These are phyloP conservation scores for Irpex rosettiformis DNA, from an alignment of 1,284 basidiomycete genomes.

Conservation along the genomic window DNA sequence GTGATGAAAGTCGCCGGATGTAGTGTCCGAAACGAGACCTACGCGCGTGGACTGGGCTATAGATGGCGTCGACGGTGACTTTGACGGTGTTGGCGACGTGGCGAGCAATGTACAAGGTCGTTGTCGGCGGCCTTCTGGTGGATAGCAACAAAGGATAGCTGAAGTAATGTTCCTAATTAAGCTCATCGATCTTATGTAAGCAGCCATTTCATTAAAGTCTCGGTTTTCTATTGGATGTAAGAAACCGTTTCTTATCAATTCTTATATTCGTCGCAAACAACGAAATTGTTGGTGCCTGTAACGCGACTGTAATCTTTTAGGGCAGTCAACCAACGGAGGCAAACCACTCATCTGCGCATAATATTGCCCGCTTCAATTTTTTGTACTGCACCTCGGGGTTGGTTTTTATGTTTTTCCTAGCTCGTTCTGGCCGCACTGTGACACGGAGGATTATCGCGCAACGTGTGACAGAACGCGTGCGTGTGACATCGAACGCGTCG, in stretches of 20 bases:
- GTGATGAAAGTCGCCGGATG: slow-evolving; percentile 9
- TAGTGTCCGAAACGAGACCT: slow-evolving; percentile 4
- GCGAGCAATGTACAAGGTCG: background rate
- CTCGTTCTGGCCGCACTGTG: background rate
- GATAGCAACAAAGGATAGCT: background rate
- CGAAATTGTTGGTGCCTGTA: background rate
- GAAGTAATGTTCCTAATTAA: slow-evolving; percentile 9
- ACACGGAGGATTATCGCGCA: background rate
- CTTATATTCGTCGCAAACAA: background rate
- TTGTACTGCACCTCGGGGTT: no score
- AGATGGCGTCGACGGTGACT: slow-evolving; percentile 4
- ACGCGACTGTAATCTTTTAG: background rate
- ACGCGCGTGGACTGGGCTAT: background rate
- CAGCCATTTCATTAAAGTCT: background rate
- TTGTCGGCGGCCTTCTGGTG: background rate
- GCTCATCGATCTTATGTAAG: slow-evolving; percentile 20
- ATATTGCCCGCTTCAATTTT: background rate
- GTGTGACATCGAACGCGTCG: background rate
- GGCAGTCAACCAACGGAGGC: background rate
- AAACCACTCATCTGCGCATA: background rate
- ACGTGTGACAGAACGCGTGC: background rate
- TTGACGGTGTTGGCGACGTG: background rate
- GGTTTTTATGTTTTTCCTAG: background rate
- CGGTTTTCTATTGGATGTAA: background rate
- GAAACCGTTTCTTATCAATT: background rate